Percentiles rank a stretch among this genome's conserved stretches.
Conservation (phyloP, 805 yeast species). For the Groenewaldozyma tartarivorans region DNA sequence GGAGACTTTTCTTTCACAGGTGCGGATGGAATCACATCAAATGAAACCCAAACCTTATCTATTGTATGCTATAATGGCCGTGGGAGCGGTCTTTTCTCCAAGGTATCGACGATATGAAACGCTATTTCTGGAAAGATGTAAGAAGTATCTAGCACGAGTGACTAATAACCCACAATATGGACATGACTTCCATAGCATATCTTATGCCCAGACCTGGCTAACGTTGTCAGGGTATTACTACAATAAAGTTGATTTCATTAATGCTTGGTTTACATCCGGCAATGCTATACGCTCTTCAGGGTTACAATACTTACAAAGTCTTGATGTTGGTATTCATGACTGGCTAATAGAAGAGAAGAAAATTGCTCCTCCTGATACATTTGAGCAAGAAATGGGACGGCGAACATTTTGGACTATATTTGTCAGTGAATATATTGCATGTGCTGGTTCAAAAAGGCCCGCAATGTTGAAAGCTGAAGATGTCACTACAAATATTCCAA, state of each 20-base stretch:
- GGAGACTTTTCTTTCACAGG: constrained; percentile 13
- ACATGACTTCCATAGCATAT: too few relatives aligned
- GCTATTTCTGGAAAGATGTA: too few relatives aligned
- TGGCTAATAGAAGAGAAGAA: not conserved
- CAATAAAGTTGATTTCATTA: constrained; percentile 17
- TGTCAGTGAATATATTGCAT: constrained; percentile 18
- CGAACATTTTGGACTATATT: constrained; percentile 24
- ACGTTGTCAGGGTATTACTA: too few relatives aligned
- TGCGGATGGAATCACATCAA: constrained; percentile 4
- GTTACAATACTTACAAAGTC: constrained; percentile 18
- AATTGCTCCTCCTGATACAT: constrained; percentile 6
- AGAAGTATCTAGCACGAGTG: too few relatives aligned
- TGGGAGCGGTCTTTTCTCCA: constrained; percentile 20
- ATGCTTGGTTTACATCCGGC: constrained; percentile 26
- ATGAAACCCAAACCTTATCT: constrained; percentile 19
- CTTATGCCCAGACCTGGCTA: too few relatives aligned
- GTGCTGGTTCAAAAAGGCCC: constrained; percentile 24
- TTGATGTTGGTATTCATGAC: constrained; percentile 13
- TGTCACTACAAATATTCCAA: constrained; percentile 20
- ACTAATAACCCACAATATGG: too few relatives aligned
- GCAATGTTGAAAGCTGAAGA: constrained; percentile 12
- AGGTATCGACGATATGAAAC: too few relatives aligned
- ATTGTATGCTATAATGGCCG: constrained; percentile 24
- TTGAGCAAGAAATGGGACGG: constrained; percentile 22
- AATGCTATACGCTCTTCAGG: constrained; percentile 18